These are phyloP conservation scores for Vitis hybrid DNA, from an alignment of 177 flowering plant species.

Conservation along the genomic window DNA sequence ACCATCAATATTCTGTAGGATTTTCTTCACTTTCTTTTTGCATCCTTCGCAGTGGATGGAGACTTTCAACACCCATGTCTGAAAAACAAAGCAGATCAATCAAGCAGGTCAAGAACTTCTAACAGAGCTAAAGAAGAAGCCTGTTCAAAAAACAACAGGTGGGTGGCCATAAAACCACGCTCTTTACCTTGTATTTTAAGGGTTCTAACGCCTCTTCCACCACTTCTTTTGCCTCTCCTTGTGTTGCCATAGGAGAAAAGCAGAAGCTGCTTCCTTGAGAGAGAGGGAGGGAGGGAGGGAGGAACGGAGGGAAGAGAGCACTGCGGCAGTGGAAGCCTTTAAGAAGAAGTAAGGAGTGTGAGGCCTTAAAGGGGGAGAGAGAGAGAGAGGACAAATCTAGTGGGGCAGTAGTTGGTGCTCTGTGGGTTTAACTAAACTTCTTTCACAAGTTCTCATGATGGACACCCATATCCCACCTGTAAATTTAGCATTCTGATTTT, in stretches of 20 bases:
- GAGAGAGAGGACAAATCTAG: conserved; percentile 4
- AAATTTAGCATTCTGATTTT: too few species aligned
- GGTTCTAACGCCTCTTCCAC: conserved; percentile 25
- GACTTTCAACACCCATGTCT: conserved; percentile 60
- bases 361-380: conserved; percentile 2
- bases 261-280: neutral
- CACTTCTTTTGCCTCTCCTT: conserved; percentile 19
- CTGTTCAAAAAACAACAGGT: neutral
- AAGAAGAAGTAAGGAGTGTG: neutral
- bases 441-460: too few species aligned
- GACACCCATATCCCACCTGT: too few species aligned
- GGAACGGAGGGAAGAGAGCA: neutral
- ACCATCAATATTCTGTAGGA: conserved; percentile 45
- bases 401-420: too few species aligned
- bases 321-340: neutral
- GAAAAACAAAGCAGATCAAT: conserved; percentile 14
- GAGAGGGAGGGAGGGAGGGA: conserved; percentile 8
- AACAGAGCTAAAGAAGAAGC: neutral
- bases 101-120: neutral
- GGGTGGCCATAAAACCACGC: too few species aligned
- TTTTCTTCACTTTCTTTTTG: conserved; percentile 52
- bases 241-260: conserved; percentile 8
- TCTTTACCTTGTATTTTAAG: conserved; percentile 35
- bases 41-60: conserved; percentile 72
- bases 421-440: too few species aligned